Evolutionary conservation across 2,329 filamentous ascomycete genomes (phyloP), one percentile per base, ranked within the genome.

Genomic region (Ascochyta viciae-villosae): DNA sequence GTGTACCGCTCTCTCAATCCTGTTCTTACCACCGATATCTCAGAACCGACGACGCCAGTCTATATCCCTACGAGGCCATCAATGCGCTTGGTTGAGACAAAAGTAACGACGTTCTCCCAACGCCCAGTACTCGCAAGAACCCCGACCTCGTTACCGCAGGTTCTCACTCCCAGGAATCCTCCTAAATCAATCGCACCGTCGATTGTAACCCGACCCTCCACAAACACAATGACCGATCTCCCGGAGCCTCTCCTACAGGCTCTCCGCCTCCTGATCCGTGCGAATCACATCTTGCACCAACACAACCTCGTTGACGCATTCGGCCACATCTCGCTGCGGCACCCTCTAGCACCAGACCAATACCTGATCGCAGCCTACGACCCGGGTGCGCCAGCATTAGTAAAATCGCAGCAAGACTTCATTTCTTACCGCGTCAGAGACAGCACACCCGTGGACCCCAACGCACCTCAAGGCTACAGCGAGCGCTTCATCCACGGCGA

Each of bases 261-360:
- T 10, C 57, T 68, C 37, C 64, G 66, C 33, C 52, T 68, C 29
- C 53, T 68, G 27, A 67, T 68, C 16, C 66, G 66, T 33, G 66
- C 63, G 46, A 77, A 78, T 56, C 81, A 83, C 63, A 83, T 84
- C 43, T 76, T 85, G 0, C 80, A 84, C 63, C 68, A 81, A 42
- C 76, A 83, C 29, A 67, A 68, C 46, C 77, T 84, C 13, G 72
- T 85, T 31, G 83, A 84, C 52, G 82, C 80, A 2, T 85, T 81
- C 61, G 82, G 83, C 22, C 82, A 85, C 58, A 71, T 85, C 19
- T 83, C 82, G 3, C 68, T 83, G 24, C 75, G 83, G 1, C 76
- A 83, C 57, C 81, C 82, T 0, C 33, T 63, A n/a, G 74, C 81
- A 23, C 65, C 75, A 2, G 64, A 74, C 3, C 71, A 75, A 42